phyloP scores from a whole-genome alignment of 148 eudicot species.

The Cornus suecica region DNA sequence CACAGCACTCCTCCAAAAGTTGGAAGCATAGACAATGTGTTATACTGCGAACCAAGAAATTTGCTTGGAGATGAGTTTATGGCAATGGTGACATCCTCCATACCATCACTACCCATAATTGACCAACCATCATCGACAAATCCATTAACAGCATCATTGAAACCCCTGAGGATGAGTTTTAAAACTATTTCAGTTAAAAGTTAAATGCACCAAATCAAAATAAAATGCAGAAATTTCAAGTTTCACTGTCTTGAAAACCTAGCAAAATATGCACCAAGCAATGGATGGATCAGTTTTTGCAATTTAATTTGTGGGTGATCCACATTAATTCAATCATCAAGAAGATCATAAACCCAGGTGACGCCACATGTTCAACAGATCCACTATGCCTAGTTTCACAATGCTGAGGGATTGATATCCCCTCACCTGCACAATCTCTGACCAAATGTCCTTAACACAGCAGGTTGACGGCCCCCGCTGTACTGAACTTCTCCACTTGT shows the following conservation, averaged over 20 bases:
- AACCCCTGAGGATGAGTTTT: slow-evolving; percentile 38
- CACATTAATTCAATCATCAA: background rate
- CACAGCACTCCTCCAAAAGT: slow-evolving; percentile 54
- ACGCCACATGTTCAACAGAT: background rate
- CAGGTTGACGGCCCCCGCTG: slow-evolving; percentile 55
- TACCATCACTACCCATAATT: slow-evolving; percentile 44
- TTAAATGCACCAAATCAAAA: background rate
- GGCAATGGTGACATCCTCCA: slow-evolving; percentile 58
- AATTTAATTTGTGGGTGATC: background rate
- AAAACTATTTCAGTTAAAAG: background rate
- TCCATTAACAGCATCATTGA: slow-evolving; percentile 66
- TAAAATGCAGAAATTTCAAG: background rate
- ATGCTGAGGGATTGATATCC: background rate
- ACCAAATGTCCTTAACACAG: slow-evolving; percentile 56
- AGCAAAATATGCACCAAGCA: background rate
- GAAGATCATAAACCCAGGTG: background rate
- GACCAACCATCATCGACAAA: slow-evolving; percentile 69
- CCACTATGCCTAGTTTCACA: background rate
- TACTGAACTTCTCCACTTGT: slow-evolving; percentile 51
- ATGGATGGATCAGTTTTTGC: background rate
- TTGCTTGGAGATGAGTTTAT: slow-evolving; percentile 46
- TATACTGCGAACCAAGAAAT: slow-evolving; percentile 37
- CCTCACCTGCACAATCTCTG: slow-evolving; percentile 56
- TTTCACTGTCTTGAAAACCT: too few relatives aligned
- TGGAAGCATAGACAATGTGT: slow-evolving; percentile 39